Evolutionary conservation across 2,329 filamentous ascomycete species (phyloP), one percentile per base, ranked within the genome.

Genomic region (Westerdykella ornata): DNA sequence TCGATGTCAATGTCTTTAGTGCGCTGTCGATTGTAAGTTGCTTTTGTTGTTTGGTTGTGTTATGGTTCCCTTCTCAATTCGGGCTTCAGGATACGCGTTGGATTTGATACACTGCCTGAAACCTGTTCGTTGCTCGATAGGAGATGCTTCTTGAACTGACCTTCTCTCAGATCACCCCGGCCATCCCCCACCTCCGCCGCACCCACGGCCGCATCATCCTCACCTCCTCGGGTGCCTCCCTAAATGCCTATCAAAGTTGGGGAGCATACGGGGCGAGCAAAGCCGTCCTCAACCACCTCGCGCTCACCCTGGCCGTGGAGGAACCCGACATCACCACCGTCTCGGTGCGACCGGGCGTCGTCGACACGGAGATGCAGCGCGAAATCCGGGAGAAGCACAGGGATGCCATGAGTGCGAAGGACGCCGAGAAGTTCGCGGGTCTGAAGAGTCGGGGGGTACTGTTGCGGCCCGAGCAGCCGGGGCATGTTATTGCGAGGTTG

Each of bases 341-440:
- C 0, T 74, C 85, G 0, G 71, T 96, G 26, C 74, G 82, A 3
- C 89, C 89, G 0, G 89, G 89, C 2, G 80, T 85, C 35, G 84
- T 94, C 6, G 85, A 95, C 59, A 96, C 89, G 0, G 83, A 83
- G 38, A 96, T 96, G 89, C 89, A 95, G 63, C 75, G 75, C n/a
- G 77, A 84, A 43, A 77, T 98, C 43, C 74, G 92, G 38, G 81
- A 88, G 35, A 76, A 80, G 43, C 84, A 92, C 63, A 72, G 75
- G 6, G 72, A 69, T 19, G 68, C 67, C 13, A 79, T 86, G 75
- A 75, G 78, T 49, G 67, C 68, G 15, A 72, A 73, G 39, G 76
- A 82, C 51, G 71, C 72, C 17, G 65, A 70, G 14, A 81, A 77
- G 53, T 97, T 97, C 55, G 72, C 78, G 11, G 72, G 77, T 1